phyloP scores from a whole-genome alignment of 75 land plant genomes.

The Selaginella moellendorffii region DNA sequence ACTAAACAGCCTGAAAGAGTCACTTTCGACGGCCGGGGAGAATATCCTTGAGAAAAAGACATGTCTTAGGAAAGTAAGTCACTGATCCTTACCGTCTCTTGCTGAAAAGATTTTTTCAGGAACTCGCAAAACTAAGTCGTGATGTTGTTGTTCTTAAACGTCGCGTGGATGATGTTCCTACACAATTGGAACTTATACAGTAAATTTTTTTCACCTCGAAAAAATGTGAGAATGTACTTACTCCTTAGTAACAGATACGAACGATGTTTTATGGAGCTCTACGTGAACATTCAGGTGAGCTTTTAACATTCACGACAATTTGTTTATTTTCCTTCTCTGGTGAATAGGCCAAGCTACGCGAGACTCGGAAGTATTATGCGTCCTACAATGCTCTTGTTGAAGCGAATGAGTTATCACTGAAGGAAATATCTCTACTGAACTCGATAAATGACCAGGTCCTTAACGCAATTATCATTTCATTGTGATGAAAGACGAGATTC shows the following conservation, averaged over 20 bases:
- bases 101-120: too few species aligned
- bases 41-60: not conserved
- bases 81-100: too few species aligned
- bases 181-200: constrained; percentile 57
- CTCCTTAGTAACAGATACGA: constrained; percentile 41
- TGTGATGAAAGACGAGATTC: too few species aligned
- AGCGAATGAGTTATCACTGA: constrained; percentile 56
- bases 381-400: constrained; percentile 69
- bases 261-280: constrained; percentile 8
- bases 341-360: constrained; percentile 39
- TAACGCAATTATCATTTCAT: too few species aligned
- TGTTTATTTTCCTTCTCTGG: too few species aligned
- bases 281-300: not conserved
- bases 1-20: not conserved
- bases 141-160: constrained; percentile 22
- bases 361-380: constrained; percentile 51
- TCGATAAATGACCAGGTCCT: constrained; percentile 70
- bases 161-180: constrained; percentile 41
- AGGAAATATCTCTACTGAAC: constrained; percentile 59
- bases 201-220: too few species aligned
- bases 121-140: constrained; percentile 15
- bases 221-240: not conserved
- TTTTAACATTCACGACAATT: not conserved
- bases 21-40: not conserved
- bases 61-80: not conserved